These are phyloP conservation scores for Guyanaporus albipodus DNA, from an alignment of 768 basidiomycete species.

Conservation along the genomic window DNA sequence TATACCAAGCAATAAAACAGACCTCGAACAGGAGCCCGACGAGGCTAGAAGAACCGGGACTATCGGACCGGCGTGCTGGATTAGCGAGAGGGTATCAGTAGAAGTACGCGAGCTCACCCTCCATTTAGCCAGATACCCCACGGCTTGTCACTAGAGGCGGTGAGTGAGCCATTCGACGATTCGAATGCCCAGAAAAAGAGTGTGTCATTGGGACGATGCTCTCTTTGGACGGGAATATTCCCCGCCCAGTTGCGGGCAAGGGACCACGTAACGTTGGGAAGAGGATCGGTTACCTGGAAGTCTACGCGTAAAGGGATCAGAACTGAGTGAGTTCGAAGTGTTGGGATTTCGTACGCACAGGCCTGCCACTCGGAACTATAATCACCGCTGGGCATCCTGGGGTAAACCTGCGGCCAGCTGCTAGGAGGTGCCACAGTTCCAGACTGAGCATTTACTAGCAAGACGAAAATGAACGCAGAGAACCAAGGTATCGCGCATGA, in stretches of 20 bases:
- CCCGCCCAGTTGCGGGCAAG: conserved; percentile 56
- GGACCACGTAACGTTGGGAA: conserved; percentile 61
- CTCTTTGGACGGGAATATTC: conserved; percentile 57
- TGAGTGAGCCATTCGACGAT: conserved; percentile 53
- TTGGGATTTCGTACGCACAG: conserved; percentile 38
- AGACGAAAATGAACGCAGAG: neutral
- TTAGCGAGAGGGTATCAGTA: neutral
- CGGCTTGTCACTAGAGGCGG: conserved; percentile 42
- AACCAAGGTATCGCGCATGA: conserved; percentile 8
- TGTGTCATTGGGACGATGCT: conserved; percentile 59
- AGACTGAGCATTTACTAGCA: conserved; percentile 22
- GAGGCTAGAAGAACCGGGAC: conserved; percentile 71
- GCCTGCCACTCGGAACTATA: conserved; percentile 59
- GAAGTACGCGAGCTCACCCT: conserved; percentile 40
- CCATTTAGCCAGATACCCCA: conserved; percentile 78
- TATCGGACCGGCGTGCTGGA: conserved; percentile 8
- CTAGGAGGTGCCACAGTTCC: conserved; percentile 26
- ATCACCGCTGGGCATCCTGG: conserved; percentile 41
- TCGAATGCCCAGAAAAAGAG: conserved; percentile 67
- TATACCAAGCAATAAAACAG: conserved; percentile 10
- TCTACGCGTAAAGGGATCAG: conserved; percentile 39
- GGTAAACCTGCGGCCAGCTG: conserved; percentile 40
- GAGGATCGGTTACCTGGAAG: conserved; percentile 50
- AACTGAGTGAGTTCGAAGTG: neutral
- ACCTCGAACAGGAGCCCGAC: conserved; percentile 63